Conservation (phyloP, 352 stramenopile species). For the Phytopythium oedochilum region DNA sequence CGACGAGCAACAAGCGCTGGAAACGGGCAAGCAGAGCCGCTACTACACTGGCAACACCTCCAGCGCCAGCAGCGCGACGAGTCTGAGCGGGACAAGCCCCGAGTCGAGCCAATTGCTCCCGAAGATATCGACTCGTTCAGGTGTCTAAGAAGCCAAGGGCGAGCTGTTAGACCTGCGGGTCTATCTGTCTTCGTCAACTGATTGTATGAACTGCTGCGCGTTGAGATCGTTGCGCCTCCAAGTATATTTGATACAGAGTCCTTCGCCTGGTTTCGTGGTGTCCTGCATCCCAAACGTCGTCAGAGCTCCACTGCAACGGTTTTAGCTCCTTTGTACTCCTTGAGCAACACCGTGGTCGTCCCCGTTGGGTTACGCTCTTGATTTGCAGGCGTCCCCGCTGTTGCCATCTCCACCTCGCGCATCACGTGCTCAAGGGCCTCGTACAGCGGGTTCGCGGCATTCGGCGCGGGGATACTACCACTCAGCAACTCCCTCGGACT, state of each 20-base stretch:
- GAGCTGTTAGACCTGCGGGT: too few relatives aligned
- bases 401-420: conserved; percentile 13
- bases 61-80: not conserved
- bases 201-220: not conserved
- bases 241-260: too few relatives aligned
- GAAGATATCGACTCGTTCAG: not conserved
- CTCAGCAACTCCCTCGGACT: conserved; percentile 36
- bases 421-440: conserved; percentile 48
- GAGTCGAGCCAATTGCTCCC: not conserved
- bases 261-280: not conserved
- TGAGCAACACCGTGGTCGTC: too few relatives aligned
- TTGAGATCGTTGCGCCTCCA: too few relatives aligned
- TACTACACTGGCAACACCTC: not conserved
- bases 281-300: not conserved
- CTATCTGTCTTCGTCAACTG: not conserved
- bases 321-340: not conserved
- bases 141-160: not conserved
- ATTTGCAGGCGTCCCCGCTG: not conserved
- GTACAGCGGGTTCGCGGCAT: conserved; percentile 41
- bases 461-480: conserved; percentile 33
- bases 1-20: not conserved
- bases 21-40: not conserved
- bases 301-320: not conserved
- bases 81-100: not conserved
- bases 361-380: not conserved